phyloP scores from a whole-genome alignment of 768 basidiomycete genomes.

The Rhizopogon vesiculosus region DNA sequence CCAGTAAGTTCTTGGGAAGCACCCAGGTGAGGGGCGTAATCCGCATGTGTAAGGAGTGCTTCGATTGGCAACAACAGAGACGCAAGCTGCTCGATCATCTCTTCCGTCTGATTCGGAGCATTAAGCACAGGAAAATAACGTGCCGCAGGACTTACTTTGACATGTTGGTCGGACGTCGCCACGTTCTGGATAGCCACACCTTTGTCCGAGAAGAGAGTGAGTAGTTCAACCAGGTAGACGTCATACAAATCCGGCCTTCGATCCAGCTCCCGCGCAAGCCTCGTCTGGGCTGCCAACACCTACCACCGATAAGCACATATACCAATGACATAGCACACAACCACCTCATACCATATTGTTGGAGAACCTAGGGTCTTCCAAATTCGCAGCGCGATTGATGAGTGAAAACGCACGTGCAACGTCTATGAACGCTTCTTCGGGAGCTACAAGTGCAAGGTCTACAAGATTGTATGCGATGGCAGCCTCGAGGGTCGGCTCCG shows the following conservation, averaged over 20 bases:
- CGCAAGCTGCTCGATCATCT: slow-evolving; percentile 82
- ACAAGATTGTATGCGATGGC: slow-evolving; percentile 91
- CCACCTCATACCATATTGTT: slow-evolving; percentile 71
- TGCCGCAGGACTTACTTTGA: slow-evolving; percentile 46
- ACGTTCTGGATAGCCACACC: slow-evolving; percentile 86
- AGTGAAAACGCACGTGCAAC: slow-evolving; percentile 80
- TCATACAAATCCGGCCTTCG: slow-evolving; percentile 74
- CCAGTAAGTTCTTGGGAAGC: slow-evolving; percentile 58
- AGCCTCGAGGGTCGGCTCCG: slow-evolving; percentile 86
- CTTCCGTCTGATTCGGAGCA: slow-evolving; percentile 52
- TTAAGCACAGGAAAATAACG: background rate
- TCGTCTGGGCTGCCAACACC: slow-evolving; percentile 89
- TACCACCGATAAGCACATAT: slow-evolving; percentile 20
- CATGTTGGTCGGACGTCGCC: slow-evolving; percentile 57
- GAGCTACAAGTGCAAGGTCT: slow-evolving; percentile 78
- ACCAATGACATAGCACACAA: background rate
- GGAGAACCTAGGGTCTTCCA: slow-evolving; percentile 83
- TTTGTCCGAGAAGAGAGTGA: slow-evolving; percentile 86
- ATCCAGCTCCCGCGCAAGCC: slow-evolving; percentile 75
- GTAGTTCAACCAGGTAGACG: slow-evolving; percentile 76
- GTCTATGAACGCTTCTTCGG: slow-evolving; percentile 73
- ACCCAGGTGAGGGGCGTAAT: slow-evolving; percentile 56
- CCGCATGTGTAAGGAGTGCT: slow-evolving; percentile 68
- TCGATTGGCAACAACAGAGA: slow-evolving; percentile 90
- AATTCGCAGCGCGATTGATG: slow-evolving; percentile 82